Evolutionary conservation across 192 early-diverging fungal species (phyloP).

Genomic region (Coemansia aciculifera): DNA sequence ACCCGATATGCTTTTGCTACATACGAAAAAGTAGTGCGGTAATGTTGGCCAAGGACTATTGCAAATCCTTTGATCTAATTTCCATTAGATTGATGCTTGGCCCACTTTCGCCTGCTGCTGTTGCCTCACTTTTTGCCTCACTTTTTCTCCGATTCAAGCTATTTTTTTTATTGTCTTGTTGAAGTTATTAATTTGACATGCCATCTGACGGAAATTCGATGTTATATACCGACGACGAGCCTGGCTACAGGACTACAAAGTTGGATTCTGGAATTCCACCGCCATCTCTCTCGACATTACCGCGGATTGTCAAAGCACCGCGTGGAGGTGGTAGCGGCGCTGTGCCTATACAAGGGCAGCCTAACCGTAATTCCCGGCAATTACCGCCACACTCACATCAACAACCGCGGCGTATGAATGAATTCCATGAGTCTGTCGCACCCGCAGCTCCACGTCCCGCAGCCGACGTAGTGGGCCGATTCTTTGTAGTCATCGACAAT

Average conservation of each 20-base stretch:
- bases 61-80: no score
- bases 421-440: neutral
- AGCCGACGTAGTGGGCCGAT: neutral
- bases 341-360: neutral
- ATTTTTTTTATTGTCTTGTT: neutral
- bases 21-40: no score
- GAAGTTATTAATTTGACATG: neutral
- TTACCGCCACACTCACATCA: slow-evolving; percentile 6
- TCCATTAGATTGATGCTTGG: no score
- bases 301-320: neutral
- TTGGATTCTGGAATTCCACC: slow-evolving; percentile 25
- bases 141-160: neutral
- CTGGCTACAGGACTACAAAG: slow-evolving; percentile 23
- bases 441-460: neutral
- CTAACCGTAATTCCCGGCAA: neutral
- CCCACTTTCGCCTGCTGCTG: no score
- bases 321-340: neutral
- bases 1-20: no score
- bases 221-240: slow-evolving; percentile 39
- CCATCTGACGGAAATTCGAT: slow-evolving; percentile 13
- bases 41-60: no score
- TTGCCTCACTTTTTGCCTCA: no score
- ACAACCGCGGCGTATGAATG: neutral
- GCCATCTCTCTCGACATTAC: slow-evolving; percentile 25
- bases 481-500: slow-evolving; percentile 7